Conservation (phyloP, 2,329 filamentous ascomycete species). For the Bipolaris victoriae region DNA sequence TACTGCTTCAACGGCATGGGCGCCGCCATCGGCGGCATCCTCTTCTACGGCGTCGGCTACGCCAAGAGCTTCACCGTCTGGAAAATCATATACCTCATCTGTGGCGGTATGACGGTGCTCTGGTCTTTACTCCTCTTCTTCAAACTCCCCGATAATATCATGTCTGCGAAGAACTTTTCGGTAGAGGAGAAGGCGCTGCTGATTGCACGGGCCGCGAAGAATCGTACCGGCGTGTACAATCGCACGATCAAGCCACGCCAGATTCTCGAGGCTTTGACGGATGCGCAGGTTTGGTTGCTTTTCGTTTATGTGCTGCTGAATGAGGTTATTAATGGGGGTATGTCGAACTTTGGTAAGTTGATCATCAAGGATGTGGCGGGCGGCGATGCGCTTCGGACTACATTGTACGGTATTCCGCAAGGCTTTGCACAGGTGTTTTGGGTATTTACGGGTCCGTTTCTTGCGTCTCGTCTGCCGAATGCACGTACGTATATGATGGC, state of each 20-base stretch:
- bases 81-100: conserved; percentile 55
- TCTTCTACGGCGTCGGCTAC: conserved; percentile 52
- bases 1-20: conserved; percentile 33
- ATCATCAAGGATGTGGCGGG: conserved; percentile 60
- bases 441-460: conserved; percentile 59
- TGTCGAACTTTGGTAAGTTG: conserved; percentile 62
- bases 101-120: conserved; percentile 53
- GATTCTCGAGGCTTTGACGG: conserved; percentile 55
- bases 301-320: conserved; percentile 59
- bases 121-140: conserved; percentile 54
- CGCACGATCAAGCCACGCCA: conserved; percentile 57
- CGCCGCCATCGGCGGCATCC: conserved; percentile 37
- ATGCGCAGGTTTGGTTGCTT: conserved; percentile 55
- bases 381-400: conserved; percentile 54
- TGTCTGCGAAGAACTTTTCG: conserved; percentile 52
- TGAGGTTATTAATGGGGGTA: conserved; percentile 60
- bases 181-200: conserved; percentile 54
- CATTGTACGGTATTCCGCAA: conserved; percentile 61
- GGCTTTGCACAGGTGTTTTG: conserved; percentile 62
- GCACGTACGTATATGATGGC: conserved; percentile 60
- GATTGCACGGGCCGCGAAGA: conserved; percentile 48
- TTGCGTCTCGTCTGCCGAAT: conserved; percentile 60
- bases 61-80: conserved; percentile 52
- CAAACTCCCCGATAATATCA: conserved; percentile 50
- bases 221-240: conserved; percentile 54